These are phyloP conservation scores for Marasmius tenuissimus DNA, from an alignment of 1,284 basidiomycete genomes.

Conservation along the genomic window DNA sequence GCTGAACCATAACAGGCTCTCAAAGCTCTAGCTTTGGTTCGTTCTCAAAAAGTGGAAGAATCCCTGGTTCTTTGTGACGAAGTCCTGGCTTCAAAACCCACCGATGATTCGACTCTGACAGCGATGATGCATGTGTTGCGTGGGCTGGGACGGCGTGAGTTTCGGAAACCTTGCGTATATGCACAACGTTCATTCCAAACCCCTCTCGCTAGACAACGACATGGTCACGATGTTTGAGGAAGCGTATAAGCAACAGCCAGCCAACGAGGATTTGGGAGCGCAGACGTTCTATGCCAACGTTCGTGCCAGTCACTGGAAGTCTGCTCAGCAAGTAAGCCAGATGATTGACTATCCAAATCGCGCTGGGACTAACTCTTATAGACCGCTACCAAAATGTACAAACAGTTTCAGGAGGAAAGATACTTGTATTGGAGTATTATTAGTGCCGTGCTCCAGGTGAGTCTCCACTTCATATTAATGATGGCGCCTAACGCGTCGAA, in stretches of 20 bases:
- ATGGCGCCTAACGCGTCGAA: constrained; percentile 4
- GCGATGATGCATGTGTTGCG: constrained; percentile 82
- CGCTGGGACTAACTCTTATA: constrained; percentile 24
- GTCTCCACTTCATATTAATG: neutral
- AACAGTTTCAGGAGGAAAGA: constrained; percentile 73
- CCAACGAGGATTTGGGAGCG: constrained; percentile 77
- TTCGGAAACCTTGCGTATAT: neutral
- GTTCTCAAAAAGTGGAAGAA: constrained; percentile 81
- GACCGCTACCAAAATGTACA: constrained; percentile 77
- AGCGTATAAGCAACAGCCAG: constrained; percentile 74
- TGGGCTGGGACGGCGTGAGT: constrained; percentile 73
- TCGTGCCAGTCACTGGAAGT: constrained; percentile 76
- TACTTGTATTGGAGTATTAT: constrained; percentile 86
- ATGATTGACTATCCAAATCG: constrained; percentile 11
- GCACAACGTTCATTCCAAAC: neutral
- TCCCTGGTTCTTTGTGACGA: constrained; percentile 78
- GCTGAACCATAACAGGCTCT: constrained; percentile 53
- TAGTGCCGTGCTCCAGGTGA: constrained; percentile 76
- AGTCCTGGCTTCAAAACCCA: constrained; percentile 67
- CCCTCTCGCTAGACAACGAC: constrained; percentile 56
- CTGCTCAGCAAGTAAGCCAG: constrained; percentile 67
- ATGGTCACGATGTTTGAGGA: constrained; percentile 80
- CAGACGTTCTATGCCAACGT: constrained; percentile 85
- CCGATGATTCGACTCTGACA: constrained; percentile 68
- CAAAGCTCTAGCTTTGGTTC: constrained; percentile 81